phyloP scores from a whole-genome alignment of 2,329 filamentous ascomycete species.

The Fusarium devonianum region DNA sequence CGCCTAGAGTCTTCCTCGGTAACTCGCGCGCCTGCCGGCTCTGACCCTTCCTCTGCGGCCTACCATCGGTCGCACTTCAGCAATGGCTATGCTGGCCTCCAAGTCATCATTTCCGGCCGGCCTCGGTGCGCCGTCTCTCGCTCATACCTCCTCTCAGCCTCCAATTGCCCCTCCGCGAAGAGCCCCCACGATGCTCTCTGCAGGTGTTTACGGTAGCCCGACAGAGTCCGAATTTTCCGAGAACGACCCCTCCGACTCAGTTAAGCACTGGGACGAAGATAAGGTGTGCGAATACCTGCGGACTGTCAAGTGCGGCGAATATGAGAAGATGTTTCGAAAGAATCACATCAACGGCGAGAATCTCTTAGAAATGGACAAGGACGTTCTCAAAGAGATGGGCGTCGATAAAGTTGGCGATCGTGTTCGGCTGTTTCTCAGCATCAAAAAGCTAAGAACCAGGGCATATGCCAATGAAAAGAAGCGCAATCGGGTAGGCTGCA shows the following conservation, averaged over 20 bases:
- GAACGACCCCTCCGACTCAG: slow-evolving; percentile 75
- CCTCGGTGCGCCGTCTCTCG: slow-evolving; percentile 56
- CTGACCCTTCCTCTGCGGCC: slow-evolving; percentile 4
- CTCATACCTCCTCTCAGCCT: slow-evolving; percentile 57
- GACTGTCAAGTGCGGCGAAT: slow-evolving; percentile 91
- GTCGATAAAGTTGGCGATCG: slow-evolving; percentile 98
- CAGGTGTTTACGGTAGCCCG: slow-evolving; percentile 74
- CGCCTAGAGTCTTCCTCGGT: slow-evolving; percentile 2
- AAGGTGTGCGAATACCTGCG: slow-evolving; percentile 89
- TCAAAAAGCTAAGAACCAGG: slow-evolving; percentile 82
- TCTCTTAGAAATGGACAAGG: slow-evolving; percentile 94
- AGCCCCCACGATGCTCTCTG: slow-evolving; percentile 55
- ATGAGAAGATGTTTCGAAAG: slow-evolving; percentile 85
- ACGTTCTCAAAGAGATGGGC: slow-evolving; percentile 95
- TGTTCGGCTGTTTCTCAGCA: slow-evolving; percentile 85
- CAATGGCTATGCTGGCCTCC: slow-evolving; percentile 80
- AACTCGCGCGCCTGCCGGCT: slow-evolving; percentile 2
- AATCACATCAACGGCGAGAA: slow-evolving; percentile 99
- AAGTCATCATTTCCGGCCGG: slow-evolving; percentile 73
- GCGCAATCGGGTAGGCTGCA: slow-evolving; percentile 76
- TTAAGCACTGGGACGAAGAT: slow-evolving; percentile 90
- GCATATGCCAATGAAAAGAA: slow-evolving; percentile 80
- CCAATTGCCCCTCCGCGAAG: slow-evolving; percentile 61
- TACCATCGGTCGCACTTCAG: slow-evolving; percentile 13
- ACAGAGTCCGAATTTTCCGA: slow-evolving; percentile 95